These are phyloP conservation scores for Scortechinia acanthostroma DNA, from an alignment of 2,329 filamentous ascomycete species.

Conservation along the genomic window DNA sequence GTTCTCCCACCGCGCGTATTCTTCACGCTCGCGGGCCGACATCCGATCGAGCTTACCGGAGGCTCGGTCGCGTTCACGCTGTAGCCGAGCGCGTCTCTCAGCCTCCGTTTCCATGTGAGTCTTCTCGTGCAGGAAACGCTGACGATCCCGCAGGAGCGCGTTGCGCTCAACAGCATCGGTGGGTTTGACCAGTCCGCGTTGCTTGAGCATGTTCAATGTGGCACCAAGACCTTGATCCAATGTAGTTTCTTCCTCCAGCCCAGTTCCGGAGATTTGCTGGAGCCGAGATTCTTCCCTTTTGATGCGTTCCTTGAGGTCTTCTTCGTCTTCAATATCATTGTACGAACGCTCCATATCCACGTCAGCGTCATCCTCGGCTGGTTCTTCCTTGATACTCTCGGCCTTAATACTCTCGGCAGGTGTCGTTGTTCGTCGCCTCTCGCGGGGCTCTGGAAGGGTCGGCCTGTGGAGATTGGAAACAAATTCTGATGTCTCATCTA, in stretches of 20 bases:
- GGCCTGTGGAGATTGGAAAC: conserved; percentile 72
- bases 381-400: conserved; percentile 33
- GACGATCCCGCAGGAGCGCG: conserved; percentile 60
- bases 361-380: conserved; percentile 15
- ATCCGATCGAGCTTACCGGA: conserved; percentile 79
- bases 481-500: conserved; percentile 93
- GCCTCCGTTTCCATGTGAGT: conserved; percentile 70
- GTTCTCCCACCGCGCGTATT: conserved; percentile 82
- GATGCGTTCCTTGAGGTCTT: conserved; percentile 38
- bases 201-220: conserved; percentile 73
- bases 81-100: conserved; percentile 70
- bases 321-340: conserved; percentile 34
- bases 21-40: conserved; percentile 85
- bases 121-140: conserved; percentile 72
- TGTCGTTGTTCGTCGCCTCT: conserved; percentile 43
- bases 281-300: conserved; percentile 30
- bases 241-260: conserved; percentile 78
- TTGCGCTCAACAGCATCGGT: conserved; percentile 57
- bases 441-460: conserved; percentile 37
- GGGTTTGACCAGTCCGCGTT: conserved; percentile 73
- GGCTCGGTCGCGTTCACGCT: conserved; percentile 81
- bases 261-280: conserved; percentile 51
- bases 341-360: conserved; percentile 19
- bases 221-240: conserved; percentile 74
- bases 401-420: conserved; percentile 26